Conservation (phyloP, 2,329 filamentous ascomycete genomes). For the Aureobasidium sp. region DNA sequence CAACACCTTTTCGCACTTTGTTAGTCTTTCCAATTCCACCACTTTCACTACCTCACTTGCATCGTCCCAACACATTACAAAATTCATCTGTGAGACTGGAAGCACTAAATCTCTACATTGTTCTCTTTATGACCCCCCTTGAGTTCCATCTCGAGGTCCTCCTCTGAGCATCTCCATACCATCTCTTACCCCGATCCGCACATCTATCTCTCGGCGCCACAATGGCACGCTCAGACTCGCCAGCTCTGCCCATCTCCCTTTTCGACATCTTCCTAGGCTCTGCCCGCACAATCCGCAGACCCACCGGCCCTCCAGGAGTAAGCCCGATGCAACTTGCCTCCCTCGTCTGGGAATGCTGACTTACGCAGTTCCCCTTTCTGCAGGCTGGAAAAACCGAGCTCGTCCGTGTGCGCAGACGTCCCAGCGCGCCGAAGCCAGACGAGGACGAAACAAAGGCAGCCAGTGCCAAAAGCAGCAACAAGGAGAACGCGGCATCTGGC, state of each 20-base stretch:
- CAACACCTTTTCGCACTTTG: not conserved
- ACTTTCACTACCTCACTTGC: not conserved
- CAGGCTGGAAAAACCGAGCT: not conserved
- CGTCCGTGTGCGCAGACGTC: not conserved
- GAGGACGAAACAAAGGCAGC: not conserved
- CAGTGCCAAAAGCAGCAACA: not conserved
- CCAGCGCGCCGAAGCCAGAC: not conserved
- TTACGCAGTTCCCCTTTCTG: slow-evolving; percentile 2
- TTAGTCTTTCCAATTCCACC: not conserved
- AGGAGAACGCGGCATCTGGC: not conserved
- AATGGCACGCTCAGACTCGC: not conserved
- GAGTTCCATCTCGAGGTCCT: not conserved
- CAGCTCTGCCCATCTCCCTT: not conserved
- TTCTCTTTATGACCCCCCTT: not conserved
- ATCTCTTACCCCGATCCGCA: not conserved
- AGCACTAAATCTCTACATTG: not conserved
- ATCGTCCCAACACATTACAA: not conserved
- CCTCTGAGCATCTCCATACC: not conserved
- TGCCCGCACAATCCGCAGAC: slow-evolving; percentile 12
- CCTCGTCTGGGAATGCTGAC: not conserved
- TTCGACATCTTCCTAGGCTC: slow-evolving; percentile 15
- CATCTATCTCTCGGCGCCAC: not conserved
- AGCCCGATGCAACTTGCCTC: not conserved
- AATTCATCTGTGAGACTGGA: not conserved
- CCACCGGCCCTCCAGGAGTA: slow-evolving; percentile 11